phyloP scores from a whole-genome alignment of 176 grass and related monocot species.

The Oryza officinalis region DNA sequence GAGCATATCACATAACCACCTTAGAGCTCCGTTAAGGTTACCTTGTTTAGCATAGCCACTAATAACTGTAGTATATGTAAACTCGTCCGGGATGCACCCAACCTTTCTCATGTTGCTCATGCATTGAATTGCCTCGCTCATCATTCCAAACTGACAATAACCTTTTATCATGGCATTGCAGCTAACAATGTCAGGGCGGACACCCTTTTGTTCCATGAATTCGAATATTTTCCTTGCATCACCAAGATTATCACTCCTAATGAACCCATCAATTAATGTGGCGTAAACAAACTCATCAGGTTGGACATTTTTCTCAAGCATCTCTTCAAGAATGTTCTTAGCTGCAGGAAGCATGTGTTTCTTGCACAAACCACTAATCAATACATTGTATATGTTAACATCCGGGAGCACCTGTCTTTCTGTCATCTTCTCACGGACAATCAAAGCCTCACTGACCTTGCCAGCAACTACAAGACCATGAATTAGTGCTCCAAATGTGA shows the following conservation, averaged over 20 bases:
- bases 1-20: conserved; percentile 66
- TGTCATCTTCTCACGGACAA: conserved; percentile 68
- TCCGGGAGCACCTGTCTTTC: conserved; percentile 58
- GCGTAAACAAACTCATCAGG: conserved; percentile 85
- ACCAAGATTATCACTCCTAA: conserved; percentile 67
- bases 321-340: conserved; percentile 73
- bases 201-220: conserved; percentile 60
- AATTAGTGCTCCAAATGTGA: conserved; percentile 71
- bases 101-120: conserved; percentile 58
- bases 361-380: conserved; percentile 83
- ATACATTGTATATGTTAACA: conserved; percentile 73
- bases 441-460: conserved; percentile 58
- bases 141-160: conserved; percentile 74
- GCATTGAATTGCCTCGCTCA: conserved; percentile 64
- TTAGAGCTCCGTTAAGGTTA: conserved; percentile 49
- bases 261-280: conserved; percentile 81
- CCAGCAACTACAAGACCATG: conserved; percentile 66
- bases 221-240: conserved; percentile 74
- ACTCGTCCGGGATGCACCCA: conserved; percentile 60
- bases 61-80: conserved; percentile 76
- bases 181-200: conserved; percentile 48
- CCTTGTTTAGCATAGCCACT: conserved; percentile 62
- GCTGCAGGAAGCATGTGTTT: conserved; percentile 77
- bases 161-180: conserved; percentile 93
- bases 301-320: conserved; percentile 71